Base-by-base conservation (phyloP, 495 filamentous ascomycete genomes). In the Umbilicaria muhlenbergii region DNA sequence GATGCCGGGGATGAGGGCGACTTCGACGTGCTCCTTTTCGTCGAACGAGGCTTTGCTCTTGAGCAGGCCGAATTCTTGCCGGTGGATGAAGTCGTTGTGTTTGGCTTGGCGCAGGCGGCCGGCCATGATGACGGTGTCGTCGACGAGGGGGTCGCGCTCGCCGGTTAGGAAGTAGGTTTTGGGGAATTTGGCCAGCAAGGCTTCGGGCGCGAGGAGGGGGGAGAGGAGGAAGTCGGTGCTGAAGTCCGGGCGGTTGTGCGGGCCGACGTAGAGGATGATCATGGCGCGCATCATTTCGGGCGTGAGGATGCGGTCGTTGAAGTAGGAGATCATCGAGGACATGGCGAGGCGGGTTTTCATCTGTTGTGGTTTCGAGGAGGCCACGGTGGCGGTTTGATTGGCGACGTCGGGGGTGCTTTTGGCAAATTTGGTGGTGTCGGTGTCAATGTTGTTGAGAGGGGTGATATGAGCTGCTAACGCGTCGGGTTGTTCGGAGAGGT, bases 211-310 rank as follows among this genome's bases (percentile, higher is more conserved):
- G 3, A 94, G 70, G 14, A 95, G 77, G 1, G 91, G 92, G 0
- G 80, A 91, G 8, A 98, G 74, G 1, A 91, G 69, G 58, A 83
- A 94, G 58, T 98, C 92, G 10, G 83, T 86, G 21, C 71, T 73
- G 63, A 98, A 96, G 57, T 95, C 86, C 7, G 91, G 91, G 1
- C 86, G 78, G 62, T 87, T 80, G 56, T 94, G 78, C 0, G 89
- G 88, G 13, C 91, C 92, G 49, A 98, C 81, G 56, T 98, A 98
- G 16, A 98, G 71, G 58, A 98, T 94, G 45, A 98, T 91, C 91
- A 98, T 96, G 24, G 87, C 87, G 41, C 91, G 81, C 81, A 96
- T 94, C 86, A 98, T 93, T 58, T 96, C 92, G 0, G 91, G 92
- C 0, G 84, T 87, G 18, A 98, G 70, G 32, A 98, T 82, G 17